Conservation (phyloP, 1,139 yeast genomes). For the Saccharomycopsis crataegensis region DNA sequence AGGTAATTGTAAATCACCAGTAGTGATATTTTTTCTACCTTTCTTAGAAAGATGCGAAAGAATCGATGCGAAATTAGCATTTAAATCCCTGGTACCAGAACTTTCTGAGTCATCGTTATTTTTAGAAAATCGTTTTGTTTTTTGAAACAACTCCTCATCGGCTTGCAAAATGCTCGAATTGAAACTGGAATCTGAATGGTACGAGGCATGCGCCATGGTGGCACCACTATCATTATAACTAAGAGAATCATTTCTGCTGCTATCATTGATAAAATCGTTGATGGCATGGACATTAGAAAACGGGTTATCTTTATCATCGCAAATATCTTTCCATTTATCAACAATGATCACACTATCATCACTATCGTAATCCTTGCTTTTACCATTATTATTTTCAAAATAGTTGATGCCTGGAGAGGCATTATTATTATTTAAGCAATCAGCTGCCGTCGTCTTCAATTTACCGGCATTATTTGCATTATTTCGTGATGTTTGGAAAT, state of each 20-base stretch:
- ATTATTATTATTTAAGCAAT: not conserved
- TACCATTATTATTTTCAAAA: not conserved
- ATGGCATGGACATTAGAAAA: conserved; percentile 7
- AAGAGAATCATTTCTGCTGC: not conserved
- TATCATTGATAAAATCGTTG: not conserved
- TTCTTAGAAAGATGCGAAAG: not conserved
- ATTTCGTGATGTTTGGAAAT: too few species aligned
- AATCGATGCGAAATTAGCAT: not conserved
- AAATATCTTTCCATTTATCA: conserved; percentile 1
- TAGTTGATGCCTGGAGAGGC: not conserved
- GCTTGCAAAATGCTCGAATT: not conserved
- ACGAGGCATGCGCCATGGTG: not conserved
- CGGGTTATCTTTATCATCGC: conserved; percentile 3
- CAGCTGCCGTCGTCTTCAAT: too few species aligned
- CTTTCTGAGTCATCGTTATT: not conserved
- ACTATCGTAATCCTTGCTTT: not conserved
- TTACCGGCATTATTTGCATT: too few species aligned
- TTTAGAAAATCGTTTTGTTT: too few species aligned
- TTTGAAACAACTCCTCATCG: too few species aligned
- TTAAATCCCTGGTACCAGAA: not conserved
- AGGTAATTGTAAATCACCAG: conserved; percentile 3
- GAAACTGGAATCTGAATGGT: conserved; percentile 2
- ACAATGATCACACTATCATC: conserved; percentile 9
- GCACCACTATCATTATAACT: not conserved
- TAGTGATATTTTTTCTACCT: not conserved